Conservation (phyloP, 306 rosid species). For the Potentilla sterilis region DNA sequence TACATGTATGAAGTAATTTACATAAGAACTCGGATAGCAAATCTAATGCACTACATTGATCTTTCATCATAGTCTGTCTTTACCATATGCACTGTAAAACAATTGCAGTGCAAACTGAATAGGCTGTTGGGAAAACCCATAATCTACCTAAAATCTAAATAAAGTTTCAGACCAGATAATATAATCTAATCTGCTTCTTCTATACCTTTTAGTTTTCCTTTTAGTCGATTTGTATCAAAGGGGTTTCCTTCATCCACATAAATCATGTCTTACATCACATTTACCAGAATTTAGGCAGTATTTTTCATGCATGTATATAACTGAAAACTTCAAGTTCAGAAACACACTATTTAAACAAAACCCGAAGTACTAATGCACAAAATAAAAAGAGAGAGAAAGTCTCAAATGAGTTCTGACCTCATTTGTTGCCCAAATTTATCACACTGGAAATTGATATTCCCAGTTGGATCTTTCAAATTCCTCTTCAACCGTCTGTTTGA, state of each 20-base stretch:
- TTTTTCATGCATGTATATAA: neutral
- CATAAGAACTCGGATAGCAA: neutral
- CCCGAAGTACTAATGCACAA: neutral
- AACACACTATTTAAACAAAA: neutral
- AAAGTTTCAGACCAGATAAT: neutral
- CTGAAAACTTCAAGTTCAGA: neutral
- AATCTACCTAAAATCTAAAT: neutral
- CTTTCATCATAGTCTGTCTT: neutral
- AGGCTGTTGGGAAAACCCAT: constrained; percentile 4
- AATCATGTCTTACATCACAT: neutral
- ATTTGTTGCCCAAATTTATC: constrained; percentile 3
- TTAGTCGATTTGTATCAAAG: neutral
- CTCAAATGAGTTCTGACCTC: constrained; percentile 12
- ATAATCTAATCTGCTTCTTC: neutral
- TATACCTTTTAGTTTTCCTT: neutral
- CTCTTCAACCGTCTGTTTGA: neutral
- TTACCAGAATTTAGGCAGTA: neutral
- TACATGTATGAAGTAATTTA: neutral
- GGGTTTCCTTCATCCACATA: neutral
- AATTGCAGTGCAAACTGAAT: neutral
- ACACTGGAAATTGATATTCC: neutral
- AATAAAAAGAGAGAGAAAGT: neutral
- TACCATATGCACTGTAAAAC: constrained; percentile 5
- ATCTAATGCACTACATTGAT: neutral
- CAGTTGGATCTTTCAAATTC: neutral